Evolutionary conservation across 345 rosid species (phyloP).

Genomic region (Conringia planisiliqua): DNA sequence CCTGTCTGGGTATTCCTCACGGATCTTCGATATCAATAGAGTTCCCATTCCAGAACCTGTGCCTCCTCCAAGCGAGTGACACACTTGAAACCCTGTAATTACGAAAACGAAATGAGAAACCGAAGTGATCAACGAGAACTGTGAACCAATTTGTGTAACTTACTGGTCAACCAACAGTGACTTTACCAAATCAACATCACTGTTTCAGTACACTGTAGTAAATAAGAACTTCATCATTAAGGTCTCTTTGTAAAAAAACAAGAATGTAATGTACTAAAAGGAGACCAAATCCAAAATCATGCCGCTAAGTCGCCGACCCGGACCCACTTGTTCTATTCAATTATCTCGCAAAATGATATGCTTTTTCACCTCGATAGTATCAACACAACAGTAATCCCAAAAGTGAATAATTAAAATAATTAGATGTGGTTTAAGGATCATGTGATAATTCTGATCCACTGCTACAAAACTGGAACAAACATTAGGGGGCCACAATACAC

Average conservation of each 20-base stretch:
- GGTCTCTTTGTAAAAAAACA: too few species aligned
- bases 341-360: neutral
- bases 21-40: constrained; percentile 82
- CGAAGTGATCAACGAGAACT: neutral
- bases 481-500: constrained; percentile 17
- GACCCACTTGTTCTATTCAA: constrained; percentile 7
- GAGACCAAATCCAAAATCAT: neutral
- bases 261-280: neutral
- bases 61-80: constrained; percentile 97
- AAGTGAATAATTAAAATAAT: neutral
- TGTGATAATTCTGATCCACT: neutral
- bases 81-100: constrained; percentile 78
- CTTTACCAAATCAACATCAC: neutral
- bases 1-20: constrained; percentile 97
- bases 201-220: neutral
- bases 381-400: neutral
- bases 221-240: neutral
- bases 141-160: too few species aligned
- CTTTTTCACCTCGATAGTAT: constrained; percentile 13
- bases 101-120: neutral
- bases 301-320: neutral
- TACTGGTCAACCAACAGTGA: too few species aligned
- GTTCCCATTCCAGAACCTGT: constrained; percentile 99
- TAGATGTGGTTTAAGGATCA: constrained; percentile 10
- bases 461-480: constrained; percentile 12